These are phyloP conservation scores for Pyricularia sp. DNA, from an alignment of 2,329 filamentous ascomycete species.

Conservation along the genomic window DNA sequence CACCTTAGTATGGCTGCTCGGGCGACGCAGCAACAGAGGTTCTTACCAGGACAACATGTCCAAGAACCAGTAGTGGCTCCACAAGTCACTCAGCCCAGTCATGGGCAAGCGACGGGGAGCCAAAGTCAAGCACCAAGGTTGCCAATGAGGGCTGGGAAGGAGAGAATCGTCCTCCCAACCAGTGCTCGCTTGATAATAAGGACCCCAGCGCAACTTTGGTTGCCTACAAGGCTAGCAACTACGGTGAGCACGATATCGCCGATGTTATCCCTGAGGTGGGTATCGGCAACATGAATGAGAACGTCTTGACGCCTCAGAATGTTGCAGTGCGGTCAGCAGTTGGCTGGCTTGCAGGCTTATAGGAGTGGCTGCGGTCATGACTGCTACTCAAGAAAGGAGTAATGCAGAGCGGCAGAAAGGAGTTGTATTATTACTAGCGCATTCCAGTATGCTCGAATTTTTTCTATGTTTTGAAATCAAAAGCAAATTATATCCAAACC, in stretches of 20 bases:
- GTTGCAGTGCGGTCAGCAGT: not conserved
- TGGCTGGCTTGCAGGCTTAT: not conserved
- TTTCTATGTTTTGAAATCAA: not conserved
- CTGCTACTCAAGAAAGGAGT: not conserved
- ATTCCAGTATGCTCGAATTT: not conserved
- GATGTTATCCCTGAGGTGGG: not conserved
- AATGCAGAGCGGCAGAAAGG: not conserved
- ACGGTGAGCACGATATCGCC: not conserved
- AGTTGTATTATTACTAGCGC: not conserved
- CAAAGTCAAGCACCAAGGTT: not conserved
- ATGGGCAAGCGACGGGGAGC: not conserved
- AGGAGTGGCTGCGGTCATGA: not conserved
- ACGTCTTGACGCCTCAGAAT: not conserved
- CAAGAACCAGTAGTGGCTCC: not conserved
- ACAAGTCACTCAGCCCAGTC: not conserved
- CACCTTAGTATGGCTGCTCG: conserved; percentile 1
- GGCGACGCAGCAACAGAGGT: not conserved
- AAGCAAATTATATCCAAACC: not conserved
- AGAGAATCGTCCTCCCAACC: not conserved
- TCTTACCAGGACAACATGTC: not conserved
- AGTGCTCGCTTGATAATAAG: not conserved
- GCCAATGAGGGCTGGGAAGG: not conserved
- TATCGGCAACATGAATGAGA: not conserved
- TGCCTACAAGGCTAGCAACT: not conserved
- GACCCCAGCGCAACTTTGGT: not conserved